These are phyloP conservation scores for Acrodontium crateriforme DNA, from an alignment of 2,329 filamentous ascomycete genomes.

Conservation along the genomic window DNA sequence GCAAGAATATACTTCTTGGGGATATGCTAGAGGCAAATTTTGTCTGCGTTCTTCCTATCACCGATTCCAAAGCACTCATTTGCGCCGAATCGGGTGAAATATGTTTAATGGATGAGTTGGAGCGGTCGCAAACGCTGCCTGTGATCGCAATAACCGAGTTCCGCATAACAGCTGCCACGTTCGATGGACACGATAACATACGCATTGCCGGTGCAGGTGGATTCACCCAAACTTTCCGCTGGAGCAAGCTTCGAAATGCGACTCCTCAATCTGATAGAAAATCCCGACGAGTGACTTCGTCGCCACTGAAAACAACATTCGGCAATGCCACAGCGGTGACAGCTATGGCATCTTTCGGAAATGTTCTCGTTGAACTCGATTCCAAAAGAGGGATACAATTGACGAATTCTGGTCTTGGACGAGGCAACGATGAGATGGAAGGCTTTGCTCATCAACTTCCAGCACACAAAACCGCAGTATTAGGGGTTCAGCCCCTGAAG, in stretches of 20 bases:
- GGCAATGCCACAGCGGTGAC: slow-evolving; percentile 15
- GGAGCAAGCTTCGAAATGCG: slow-evolving; percentile 21
- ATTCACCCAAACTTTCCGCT: slow-evolving; percentile 33
- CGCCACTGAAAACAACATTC: slow-evolving; percentile 7
- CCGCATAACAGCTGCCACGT: slow-evolving; percentile 50
- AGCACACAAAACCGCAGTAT: slow-evolving; percentile 44
- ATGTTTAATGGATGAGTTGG: slow-evolving; percentile 72
- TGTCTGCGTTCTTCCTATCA: slow-evolving; percentile 59
- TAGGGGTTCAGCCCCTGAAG: slow-evolving; percentile 58
- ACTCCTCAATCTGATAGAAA: slow-evolving; percentile 11
- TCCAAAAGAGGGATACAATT: slow-evolving; percentile 12
- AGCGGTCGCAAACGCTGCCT: slow-evolving; percentile 55
- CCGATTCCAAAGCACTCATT: slow-evolving; percentile 61
- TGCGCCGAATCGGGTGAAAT: slow-evolving; percentile 81
- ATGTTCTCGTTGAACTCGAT: slow-evolving; percentile 18
- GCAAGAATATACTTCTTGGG: slow-evolving; percentile 78
- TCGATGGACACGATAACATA: slow-evolving; percentile 42
- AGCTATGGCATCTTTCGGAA: slow-evolving; percentile 24
- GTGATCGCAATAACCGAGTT: slow-evolving; percentile 56
- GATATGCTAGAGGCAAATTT: slow-evolving; percentile 73
- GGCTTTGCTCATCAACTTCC: slow-evolving; percentile 29
- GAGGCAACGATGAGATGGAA: slow-evolving; percentile 5
- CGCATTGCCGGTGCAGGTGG: slow-evolving; percentile 59
- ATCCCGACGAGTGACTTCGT: slow-evolving; percentile 8
- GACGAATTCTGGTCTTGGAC: slow-evolving; percentile 1